Percentiles rank a stretch among this genome's conserved stretches.
These are phyloP conservation scores for Bacidia gigantensis DNA, from an alignment of 495 filamentous ascomycete genomes.

Conservation along the genomic window DNA sequence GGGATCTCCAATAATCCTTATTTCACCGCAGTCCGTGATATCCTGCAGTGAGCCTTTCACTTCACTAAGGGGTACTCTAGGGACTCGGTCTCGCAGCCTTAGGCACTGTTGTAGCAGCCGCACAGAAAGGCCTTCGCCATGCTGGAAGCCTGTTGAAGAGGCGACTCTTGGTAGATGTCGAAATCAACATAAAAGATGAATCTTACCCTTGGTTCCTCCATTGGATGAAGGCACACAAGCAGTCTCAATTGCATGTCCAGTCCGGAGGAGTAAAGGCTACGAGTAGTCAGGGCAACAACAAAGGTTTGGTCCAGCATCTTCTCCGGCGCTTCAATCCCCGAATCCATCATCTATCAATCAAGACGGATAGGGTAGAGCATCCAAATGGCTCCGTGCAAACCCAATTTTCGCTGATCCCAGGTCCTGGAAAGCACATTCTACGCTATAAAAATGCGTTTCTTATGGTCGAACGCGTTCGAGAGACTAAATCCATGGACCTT, in stretches of 20 bases:
- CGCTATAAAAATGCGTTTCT: slow-evolving; percentile 78
- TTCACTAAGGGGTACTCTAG: slow-evolving; percentile 23
- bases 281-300: slow-evolving; percentile 17
- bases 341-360: slow-evolving; percentile 54
- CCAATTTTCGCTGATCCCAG: slow-evolving; percentile 77
- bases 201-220: slow-evolving; percentile 88
- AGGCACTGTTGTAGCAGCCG: slow-evolving; percentile 60
- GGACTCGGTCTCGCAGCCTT: slow-evolving; percentile 80
- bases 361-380: slow-evolving; percentile 46
- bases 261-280: slow-evolving; percentile 14
- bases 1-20: slow-evolving; percentile 53
- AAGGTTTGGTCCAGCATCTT: slow-evolving; percentile 37
- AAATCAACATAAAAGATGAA: slow-evolving; percentile 84
- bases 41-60: background rate
- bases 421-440: slow-evolving; percentile 74
- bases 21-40: slow-evolving; percentile 46
- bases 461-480: slow-evolving; percentile 70
- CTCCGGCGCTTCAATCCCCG: slow-evolving; percentile 46
- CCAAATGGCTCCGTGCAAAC: slow-evolving; percentile 56
- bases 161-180: slow-evolving; percentile 84
- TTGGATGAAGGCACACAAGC: slow-evolving; percentile 81
- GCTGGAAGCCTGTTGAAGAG: slow-evolving; percentile 58
- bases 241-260: slow-evolving; percentile 31
- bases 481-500: slow-evolving; percentile 54
- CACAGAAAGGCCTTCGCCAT: slow-evolving; percentile 56